Evolutionary conservation across 192 early-diverging fungal genomes (phyloP), one percentile per base, ranked within the genome.

Genomic region (Gorgonomyces haynaldii): DNA sequence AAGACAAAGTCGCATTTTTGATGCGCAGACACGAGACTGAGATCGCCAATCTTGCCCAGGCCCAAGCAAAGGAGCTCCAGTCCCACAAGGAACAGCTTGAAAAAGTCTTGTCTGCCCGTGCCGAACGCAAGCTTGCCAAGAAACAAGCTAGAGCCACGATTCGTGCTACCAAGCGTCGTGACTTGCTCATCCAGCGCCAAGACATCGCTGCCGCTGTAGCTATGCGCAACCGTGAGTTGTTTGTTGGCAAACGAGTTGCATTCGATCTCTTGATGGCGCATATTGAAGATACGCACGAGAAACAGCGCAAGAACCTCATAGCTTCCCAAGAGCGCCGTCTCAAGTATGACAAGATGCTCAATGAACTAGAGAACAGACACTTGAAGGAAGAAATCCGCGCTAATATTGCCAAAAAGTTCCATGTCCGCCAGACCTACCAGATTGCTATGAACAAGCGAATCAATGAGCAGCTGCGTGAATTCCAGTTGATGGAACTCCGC

Each of bases 401-500:
- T 26, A 52, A 29, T 9, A 50, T 55, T 24, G 16, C 43, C 7
- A 57, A 57, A 53, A 62, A 58, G 50, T 53, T 57, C 32, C 61
- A 37, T 12, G 57, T 57, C 42, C 54, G 61, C 19, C 31, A 44
- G 22, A 40, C 3, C 22, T 52, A 62, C 35, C 54, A 57, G 27
- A 27, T 17, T 5, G 20, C 17, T 28, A n/a, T 58, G 35, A 41
- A 54, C 50, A 60, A 60, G 40, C 50, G 32, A 3, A 26, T 60
- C 19, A 50, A 32, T 10, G 64, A 66, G 21, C 54, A 66, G n/a
- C 46, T 62, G 6, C 54, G 56, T 15, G 64, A 66, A 34, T 37
- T 58, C 13, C 64, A 66, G 37, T 56, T 62, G 21, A 35, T 62
- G 16, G 57, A 58, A 17, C 41, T 66, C 28, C 54, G 56, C n/a